Base-by-base conservation (phyloP, 1,284 basidiomycete species). In the Heliocybe sulcata region DNA sequence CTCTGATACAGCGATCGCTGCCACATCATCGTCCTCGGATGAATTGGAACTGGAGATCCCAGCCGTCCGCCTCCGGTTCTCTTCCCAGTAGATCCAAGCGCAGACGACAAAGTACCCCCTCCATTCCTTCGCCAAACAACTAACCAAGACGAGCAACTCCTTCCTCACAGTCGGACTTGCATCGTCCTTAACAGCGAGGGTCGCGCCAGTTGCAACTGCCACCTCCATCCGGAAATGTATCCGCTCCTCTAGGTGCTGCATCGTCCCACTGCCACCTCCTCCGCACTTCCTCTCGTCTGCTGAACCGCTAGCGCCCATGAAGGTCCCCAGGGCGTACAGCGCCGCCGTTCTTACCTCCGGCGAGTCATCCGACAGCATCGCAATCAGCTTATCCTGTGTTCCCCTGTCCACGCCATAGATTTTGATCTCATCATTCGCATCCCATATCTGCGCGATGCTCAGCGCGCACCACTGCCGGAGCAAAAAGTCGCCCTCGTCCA, bases 361-460 rank as follows among this genome's bases (percentile, higher is more conserved):
- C 1, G 94, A 91, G 58, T 92, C 89, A 61, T 98, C 95, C 27
- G 86, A 80, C 47, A 98, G 75, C 69, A 96, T 79, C 35, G 77
- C 77, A 59, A 95, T 88, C 35, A 99, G 78, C 61, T 90, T 88
- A 62, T 94, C 91, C 67, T 96, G 94, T 26, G 91, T 89, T 1
- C 87, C 87, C 53, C 80, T 78, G 63, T 89, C 84, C 35, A 97
- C 86, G 6, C 90, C 94, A 58, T 89, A 81, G 8, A 90, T 84
- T 69, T 94, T 97, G 57, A 92, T 90, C 57, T 94, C 91, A 65
- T 98, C 94, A 63, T 92, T 92, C 19, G 78, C 81, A 62, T 95
- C 94, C 96, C 97, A 99, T 66, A 99, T 86, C 69, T 96, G 92
- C 9, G 88, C 93, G 55, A 99, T 92, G 65, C 94, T 98, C 45